A percentile compares a stretch with the other conserved stretches of the same genome.
Evolutionary conservation across 2,329 filamentous ascomycete species (phyloP).

Genomic region (Thielaviopsis populi): DNA sequence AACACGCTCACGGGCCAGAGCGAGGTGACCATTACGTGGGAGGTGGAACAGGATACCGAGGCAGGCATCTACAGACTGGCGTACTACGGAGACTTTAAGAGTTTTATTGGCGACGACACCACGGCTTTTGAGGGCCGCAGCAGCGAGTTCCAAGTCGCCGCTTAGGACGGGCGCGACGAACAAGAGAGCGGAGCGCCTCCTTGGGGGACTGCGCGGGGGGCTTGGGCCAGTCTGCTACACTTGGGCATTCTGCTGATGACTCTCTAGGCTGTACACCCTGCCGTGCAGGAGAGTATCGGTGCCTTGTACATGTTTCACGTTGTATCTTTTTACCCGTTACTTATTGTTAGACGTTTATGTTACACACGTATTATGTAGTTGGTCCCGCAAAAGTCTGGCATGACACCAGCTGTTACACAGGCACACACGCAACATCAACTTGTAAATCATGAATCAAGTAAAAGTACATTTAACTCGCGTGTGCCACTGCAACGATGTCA

Average conservation of each 20-base stretch:
- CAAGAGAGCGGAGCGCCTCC: not conserved
- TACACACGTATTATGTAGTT: too few relatives aligned
- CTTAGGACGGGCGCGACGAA: not conserved
- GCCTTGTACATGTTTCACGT: not conserved
- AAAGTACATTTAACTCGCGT: too few relatives aligned
- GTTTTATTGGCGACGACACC: constrained; percentile 39
- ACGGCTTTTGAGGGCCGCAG: constrained; percentile 55
- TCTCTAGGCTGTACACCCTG: not conserved
- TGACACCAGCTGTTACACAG: too few relatives aligned
- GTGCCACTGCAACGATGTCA: too few relatives aligned
- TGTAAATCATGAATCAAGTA: too few relatives aligned
- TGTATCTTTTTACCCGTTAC: not conserved
- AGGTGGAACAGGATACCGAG: constrained; percentile 34
- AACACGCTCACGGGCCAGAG: constrained; percentile 58
- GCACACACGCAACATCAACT: too few relatives aligned
- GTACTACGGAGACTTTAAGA: constrained; percentile 78
- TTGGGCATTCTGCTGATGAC: not conserved
- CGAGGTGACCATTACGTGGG: constrained; percentile 62
- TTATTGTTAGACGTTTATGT: too few relatives aligned
- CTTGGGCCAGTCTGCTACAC: not conserved
- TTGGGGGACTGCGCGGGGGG: not conserved
- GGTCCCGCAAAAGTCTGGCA: too few relatives aligned
- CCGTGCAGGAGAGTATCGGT: not conserved
- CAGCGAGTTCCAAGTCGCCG: constrained; percentile 31
- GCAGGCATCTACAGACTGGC: constrained; percentile 59